Base-by-base conservation (phyloP, 768 basidiomycete genomes). In the Phylloporus arenicola region DNA sequence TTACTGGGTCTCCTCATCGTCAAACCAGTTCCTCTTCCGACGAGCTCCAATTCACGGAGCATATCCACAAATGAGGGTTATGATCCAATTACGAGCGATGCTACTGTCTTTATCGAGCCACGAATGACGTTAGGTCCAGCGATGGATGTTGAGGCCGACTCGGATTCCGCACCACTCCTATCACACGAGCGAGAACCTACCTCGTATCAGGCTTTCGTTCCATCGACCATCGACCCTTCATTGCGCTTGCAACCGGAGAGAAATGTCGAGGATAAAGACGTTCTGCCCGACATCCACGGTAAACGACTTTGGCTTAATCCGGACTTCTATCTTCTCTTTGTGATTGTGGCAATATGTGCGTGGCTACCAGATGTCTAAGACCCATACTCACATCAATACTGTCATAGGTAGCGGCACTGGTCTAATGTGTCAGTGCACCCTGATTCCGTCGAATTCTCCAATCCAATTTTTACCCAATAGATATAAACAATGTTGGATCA, bases 401-500 rank as follows among this genome's bases (percentile, higher is more conserved):
- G 42, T 24, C 52, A 2, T 49, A 84, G 84, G 88, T 56, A 80
- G 81, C 48, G 88, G 88, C 10, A 85, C 81, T 11, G 87, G 88
- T 3, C 50, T 90, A 34, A 88, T 87, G 83, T 90, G 83, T 84
- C 57, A 42, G 81, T 65, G 9, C 9, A 48, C 30, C n/a, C 22
- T 19, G 17, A 37, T 14, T 34, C 31, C 5, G 8, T 16, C 5
- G 4, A 27, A 25, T 16, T 16, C 3, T 30, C 20, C 10, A 3
- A 10, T 24, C 48, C 43, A 37, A 53, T 37, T 52, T 20, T 39
- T 30, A 3, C 29, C 20, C 22, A 16, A 22, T 48, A 86, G 85
- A 83, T 60, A 92, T 92, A 68, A 92, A 91, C 64, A 92, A 92
- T 55, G 88, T 85, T n/a, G 88, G 90, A 14, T 79, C 83, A 2